Conservation (phyloP, 805 yeast genomes). For the Candida dajiaensis region DNA sequence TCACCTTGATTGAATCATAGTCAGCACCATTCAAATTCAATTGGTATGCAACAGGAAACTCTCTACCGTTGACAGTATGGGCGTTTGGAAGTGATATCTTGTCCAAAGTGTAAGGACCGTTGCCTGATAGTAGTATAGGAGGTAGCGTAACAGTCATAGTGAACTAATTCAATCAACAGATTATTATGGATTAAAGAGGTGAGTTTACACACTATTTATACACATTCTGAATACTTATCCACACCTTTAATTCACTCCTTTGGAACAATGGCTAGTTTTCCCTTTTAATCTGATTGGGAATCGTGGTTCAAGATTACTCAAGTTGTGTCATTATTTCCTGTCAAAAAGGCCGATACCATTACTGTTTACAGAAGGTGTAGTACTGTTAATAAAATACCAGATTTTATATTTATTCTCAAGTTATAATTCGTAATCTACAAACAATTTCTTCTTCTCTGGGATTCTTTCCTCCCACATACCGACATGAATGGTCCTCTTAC, state of each 20-base stretch:
- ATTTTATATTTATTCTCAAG: no score
- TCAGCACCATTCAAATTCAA: not conserved
- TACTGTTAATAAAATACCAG: no score
- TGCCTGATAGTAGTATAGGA: not conserved
- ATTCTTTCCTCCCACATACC: conserved; percentile 29
- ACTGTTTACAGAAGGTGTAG: not conserved
- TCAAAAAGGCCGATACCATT: not conserved
- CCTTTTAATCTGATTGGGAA: not conserved
- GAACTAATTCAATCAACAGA: no score
- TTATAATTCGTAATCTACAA: not conserved
- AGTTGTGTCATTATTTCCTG: not conserved
- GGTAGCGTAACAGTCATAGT: not conserved
- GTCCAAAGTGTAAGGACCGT: not conserved
- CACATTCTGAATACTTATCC: not conserved
- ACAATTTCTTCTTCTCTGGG: not conserved
- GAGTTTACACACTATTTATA: no score
- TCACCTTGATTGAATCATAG: not conserved
- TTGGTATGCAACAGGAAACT: conserved; percentile 4
- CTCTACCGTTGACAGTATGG: conserved; percentile 1
- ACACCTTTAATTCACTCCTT: not conserved
- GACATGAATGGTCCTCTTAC: conserved; percentile 26
- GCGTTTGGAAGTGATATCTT: not conserved
- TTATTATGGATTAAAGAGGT: no score
- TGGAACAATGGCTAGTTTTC: not conserved
- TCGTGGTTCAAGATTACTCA: not conserved